These are phyloP conservation scores for Olyra latifolia DNA, from an alignment of 176 grass and related monocot genomes.

Conservation along the genomic window DNA sequence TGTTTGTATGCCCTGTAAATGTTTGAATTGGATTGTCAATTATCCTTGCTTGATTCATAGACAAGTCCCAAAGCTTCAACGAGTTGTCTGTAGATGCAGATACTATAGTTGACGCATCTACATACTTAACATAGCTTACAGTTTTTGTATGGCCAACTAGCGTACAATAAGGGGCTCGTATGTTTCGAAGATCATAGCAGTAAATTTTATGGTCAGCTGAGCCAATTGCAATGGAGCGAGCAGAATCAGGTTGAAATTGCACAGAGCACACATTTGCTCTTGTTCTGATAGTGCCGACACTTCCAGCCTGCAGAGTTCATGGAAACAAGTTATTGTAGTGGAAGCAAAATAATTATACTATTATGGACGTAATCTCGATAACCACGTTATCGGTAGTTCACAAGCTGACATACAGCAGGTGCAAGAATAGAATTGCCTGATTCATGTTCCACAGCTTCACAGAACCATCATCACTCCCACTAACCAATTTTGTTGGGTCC, in stretches of 20 bases:
- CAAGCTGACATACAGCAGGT: conserved; percentile 81
- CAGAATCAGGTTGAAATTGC: conserved; percentile 88
- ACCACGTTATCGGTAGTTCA: conserved; percentile 51
- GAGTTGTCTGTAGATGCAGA: conserved; percentile 91
- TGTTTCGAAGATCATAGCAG: conserved; percentile 92
- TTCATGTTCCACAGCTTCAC: conserved; percentile 99
- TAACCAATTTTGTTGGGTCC: conserved; percentile 94
- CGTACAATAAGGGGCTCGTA: conserved; percentile 70
- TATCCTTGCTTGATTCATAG: conserved; percentile 42
- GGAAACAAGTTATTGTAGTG: conserved; percentile 29
- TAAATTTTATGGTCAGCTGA: conserved; percentile 97
- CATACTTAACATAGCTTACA: conserved; percentile 94
- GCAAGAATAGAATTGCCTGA: conserved; percentile 94
- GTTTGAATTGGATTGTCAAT: conserved; percentile 76
- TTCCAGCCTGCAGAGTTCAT: conserved; percentile 74
- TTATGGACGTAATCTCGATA: conserved; percentile 41
- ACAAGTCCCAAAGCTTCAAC: conserved; percentile 91
- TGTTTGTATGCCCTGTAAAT: conserved; percentile 91
- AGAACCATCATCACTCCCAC: conserved; percentile 88
- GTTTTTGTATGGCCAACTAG: conserved; percentile 83
- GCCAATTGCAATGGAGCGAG: conserved; percentile 71
- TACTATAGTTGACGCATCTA: conserved; percentile 71
- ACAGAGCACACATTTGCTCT: conserved; percentile 96
- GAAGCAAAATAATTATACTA: conserved; percentile 13
- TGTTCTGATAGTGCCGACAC: conserved; percentile 86